A percentile compares a stretch with the other conserved stretches of the same genome.
These are phyloP conservation scores for Botryotinia calthae DNA, from an alignment of 2,329 filamentous ascomycete genomes.

Conservation along the genomic window DNA sequence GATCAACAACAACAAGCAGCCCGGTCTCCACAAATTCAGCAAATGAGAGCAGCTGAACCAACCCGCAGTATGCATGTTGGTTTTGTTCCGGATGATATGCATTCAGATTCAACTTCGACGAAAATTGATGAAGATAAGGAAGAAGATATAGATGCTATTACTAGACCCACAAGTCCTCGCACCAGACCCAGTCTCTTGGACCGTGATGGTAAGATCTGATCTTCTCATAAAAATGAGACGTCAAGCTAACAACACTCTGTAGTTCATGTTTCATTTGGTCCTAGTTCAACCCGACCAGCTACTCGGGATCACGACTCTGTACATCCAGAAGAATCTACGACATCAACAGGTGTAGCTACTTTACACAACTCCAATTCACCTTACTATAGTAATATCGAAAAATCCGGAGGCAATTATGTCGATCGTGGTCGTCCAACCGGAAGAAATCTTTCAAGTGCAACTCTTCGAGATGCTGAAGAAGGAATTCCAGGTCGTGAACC, in stretches of 20 bases:
- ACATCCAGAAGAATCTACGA: conserved; percentile 15
- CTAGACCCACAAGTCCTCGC: conserved; percentile 8
- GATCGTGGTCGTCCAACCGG: conserved; percentile 6
- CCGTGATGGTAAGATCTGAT: background rate
- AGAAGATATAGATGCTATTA: background rate
- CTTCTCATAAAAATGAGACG: background rate
- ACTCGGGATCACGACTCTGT: conserved; percentile 2
- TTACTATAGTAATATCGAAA: conserved; percentile 36
- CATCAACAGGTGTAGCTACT: conserved; percentile 33
- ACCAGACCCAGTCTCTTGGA: background rate
- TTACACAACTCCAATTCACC: conserved; percentile 43
- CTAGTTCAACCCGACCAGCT: background rate
- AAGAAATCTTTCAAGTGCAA: background rate
- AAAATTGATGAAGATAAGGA: background rate
- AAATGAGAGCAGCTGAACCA: background rate
- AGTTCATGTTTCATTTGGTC: conserved; percentile 16
- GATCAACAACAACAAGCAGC: background rate
- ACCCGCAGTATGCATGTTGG: conserved; percentile 50
- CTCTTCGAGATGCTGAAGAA: background rate
- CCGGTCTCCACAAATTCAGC: background rate
- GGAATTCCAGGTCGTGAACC: background rate
- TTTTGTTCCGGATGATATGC: conserved; percentile 46
- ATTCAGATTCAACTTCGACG: conserved; percentile 17
- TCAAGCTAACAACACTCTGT: background rate
- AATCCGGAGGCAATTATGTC: conserved; percentile 25